Evolutionary conservation across 768 basidiomycete genomes (phyloP).

Genomic region (Tricholoma matsutake): DNA sequence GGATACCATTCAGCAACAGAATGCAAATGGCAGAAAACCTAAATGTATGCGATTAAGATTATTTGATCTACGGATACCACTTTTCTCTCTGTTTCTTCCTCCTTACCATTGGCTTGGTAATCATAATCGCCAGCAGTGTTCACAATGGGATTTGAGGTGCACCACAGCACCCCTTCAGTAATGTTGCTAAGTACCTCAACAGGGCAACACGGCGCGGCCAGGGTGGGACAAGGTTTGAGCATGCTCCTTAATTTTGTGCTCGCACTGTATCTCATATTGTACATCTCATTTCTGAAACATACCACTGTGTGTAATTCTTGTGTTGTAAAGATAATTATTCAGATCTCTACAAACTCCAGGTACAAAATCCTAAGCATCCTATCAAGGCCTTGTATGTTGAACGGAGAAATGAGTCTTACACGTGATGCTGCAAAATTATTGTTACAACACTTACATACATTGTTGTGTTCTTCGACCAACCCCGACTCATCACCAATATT

Average conservation of each 20-base stretch:
- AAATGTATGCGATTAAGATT: background rate
- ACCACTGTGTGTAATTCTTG: no score
- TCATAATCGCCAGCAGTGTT: slow-evolving; percentile 77
- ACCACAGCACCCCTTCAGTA: slow-evolving; percentile 83
- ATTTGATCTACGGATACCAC: slow-evolving; percentile 56
- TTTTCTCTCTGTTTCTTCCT: slow-evolving; percentile 62
- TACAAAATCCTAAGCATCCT: no score
- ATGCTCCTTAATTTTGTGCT: slow-evolving; percentile 63
- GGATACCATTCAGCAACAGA: no score
- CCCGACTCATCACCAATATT: background rate
- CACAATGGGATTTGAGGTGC: slow-evolving; percentile 65
- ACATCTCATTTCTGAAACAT: no score
- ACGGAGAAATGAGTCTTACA: no score
- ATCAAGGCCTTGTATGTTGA: no score
- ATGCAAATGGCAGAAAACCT: background rate
- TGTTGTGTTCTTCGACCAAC: background rate
- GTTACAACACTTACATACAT: background rate
- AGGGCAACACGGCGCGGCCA: slow-evolving; percentile 85
- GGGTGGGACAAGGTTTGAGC: slow-evolving; percentile 56
- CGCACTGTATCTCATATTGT: slow-evolving; percentile 60
- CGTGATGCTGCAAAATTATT: background rate
- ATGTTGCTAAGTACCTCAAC: slow-evolving; percentile 91
- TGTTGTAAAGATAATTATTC: no score
- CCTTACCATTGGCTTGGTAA: slow-evolving; percentile 79
- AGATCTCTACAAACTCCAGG: no score